Evolutionary conservation across 2,329 filamentous ascomycete genomes (phyloP).

Genomic region (Colletotrichum cordylinicola): DNA sequence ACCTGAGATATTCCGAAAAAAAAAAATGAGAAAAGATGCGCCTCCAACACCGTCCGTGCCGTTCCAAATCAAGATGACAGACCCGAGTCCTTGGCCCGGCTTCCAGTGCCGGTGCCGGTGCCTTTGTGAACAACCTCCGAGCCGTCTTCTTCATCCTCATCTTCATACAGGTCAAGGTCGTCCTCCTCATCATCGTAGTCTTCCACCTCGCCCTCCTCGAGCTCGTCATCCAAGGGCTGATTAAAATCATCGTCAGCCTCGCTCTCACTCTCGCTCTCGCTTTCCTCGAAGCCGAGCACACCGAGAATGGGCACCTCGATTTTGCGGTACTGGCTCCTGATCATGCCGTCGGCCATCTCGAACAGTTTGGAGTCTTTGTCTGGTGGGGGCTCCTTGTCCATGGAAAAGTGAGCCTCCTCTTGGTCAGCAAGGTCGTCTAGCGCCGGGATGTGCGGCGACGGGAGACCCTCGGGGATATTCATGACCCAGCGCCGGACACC

Average conservation of each 20-base stretch:
- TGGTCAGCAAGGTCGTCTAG: slow-evolving; percentile 35
- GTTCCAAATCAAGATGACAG: slow-evolving; percentile 17
- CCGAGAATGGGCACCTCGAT: slow-evolving; percentile 52
- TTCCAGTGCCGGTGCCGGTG: slow-evolving; percentile 21
- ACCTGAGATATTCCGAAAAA: neutral
- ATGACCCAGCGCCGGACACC: slow-evolving; percentile 49
- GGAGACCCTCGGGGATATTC: slow-evolving; percentile 39
- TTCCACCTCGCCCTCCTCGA: slow-evolving; percentile 31
- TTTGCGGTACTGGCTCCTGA: slow-evolving; percentile 52
- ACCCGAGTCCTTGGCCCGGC: slow-evolving; percentile 16
- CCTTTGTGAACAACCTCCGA: slow-evolving; percentile 17
- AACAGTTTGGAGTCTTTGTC: slow-evolving; percentile 51
- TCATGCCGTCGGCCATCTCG: slow-evolving; percentile 50
- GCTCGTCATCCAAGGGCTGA: slow-evolving; percentile 30
- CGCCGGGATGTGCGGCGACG: slow-evolving; percentile 33
- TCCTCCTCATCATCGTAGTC: slow-evolving; percentile 29
- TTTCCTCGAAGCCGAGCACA: slow-evolving; percentile 48
- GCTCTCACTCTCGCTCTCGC: slow-evolving; percentile 42
- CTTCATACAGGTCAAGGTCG: slow-evolving; percentile 23
- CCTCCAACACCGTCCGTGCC: neutral
- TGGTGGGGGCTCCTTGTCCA: slow-evolving; percentile 41
- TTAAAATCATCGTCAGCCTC: slow-evolving; percentile 29
- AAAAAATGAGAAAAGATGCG: neutral
- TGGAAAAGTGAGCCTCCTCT: slow-evolving; percentile 45
- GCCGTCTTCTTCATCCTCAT: slow-evolving; percentile 20